Percentiles rank a stretch among this genome's conserved stretches.
Conservation (phyloP, 352 stramenopile species). For the Phytopythium oedochilum region DNA sequence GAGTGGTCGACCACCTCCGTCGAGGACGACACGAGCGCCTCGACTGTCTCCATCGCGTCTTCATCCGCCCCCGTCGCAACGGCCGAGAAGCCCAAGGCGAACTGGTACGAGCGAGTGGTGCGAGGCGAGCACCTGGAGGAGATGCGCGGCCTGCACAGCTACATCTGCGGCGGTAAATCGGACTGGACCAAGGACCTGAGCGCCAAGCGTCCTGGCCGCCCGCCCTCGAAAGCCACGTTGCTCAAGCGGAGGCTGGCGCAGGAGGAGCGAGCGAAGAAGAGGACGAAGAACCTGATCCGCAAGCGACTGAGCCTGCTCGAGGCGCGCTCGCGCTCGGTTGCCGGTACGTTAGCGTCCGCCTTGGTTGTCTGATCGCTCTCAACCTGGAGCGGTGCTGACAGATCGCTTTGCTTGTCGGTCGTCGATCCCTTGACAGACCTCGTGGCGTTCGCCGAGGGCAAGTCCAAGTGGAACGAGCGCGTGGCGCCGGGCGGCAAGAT, state of each 20-base stretch:
- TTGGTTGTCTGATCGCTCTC: too few species aligned
- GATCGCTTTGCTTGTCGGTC: background rate
- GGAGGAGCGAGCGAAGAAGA: conserved; percentile 4
- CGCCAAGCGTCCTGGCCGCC: conserved; percentile 10
- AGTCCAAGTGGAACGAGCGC: conserved; percentile 66
- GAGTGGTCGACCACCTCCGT: too few species aligned
- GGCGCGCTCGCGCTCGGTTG: conserved; percentile 38
- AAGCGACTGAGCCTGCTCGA: conserved; percentile 54
- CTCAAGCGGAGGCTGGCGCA: conserved; percentile 8
- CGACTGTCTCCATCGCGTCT: background rate
- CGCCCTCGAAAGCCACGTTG: conserved; percentile 5
- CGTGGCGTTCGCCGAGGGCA: conserved; percentile 51
- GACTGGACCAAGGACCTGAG: conserved; percentile 52
- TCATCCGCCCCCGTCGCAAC: background rate
- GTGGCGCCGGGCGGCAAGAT: conserved; percentile 38
- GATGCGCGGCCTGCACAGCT: conserved; percentile 52
- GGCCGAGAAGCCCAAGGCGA: conserved; percentile 10
- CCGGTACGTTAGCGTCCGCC: too few species aligned
- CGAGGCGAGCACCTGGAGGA: conserved; percentile 42
- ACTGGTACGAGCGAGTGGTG: conserved; percentile 49
- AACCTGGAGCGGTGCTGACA: too few species aligned
- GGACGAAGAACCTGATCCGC: conserved; percentile 17
- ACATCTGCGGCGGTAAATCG: conserved; percentile 54
- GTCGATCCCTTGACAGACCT: conserved; percentile 22
- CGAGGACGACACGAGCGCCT: conserved; percentile 42